Conservation (phyloP, 192 early-diverging fungal species). For the Chytriomyces hyalinus region DNA sequence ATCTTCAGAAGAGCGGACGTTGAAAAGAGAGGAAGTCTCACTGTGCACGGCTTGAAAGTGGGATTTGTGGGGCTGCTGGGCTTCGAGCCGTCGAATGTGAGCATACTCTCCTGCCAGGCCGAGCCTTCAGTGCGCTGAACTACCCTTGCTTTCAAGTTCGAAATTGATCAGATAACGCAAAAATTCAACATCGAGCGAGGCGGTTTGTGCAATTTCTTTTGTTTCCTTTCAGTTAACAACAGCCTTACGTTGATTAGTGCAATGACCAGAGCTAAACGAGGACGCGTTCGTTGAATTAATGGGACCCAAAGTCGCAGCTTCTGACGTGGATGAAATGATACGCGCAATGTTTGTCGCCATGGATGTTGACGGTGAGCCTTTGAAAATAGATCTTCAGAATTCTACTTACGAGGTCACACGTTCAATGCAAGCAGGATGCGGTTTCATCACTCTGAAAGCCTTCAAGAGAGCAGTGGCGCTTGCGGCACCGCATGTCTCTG, state of each 20-base stretch:
- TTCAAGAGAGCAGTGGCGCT: constrained; percentile 8
- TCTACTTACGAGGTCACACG: not conserved
- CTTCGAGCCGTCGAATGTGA: constrained; percentile 47
- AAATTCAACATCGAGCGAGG: constrained; percentile 11
- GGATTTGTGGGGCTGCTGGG: constrained; percentile 45
- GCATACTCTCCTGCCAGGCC: too few relatives aligned
- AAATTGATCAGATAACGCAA: constrained; percentile 11
- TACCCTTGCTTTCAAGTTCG: constrained; percentile 4
- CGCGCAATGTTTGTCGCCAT: constrained; percentile 40
- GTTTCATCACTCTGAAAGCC: constrained; percentile 39
- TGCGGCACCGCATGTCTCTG: constrained; percentile 29
- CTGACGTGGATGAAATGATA: constrained; percentile 35
- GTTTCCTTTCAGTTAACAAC: not conserved
- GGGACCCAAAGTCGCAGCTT: not conserved
- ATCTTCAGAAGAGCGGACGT: constrained; percentile 37
- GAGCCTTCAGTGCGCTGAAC: too few relatives aligned
- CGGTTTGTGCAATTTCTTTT: not conserved
- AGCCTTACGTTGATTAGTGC: constrained; percentile 35
- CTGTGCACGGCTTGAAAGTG: constrained; percentile 37
- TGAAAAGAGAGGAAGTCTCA: constrained; percentile 38
- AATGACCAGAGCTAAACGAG: constrained; percentile 37
- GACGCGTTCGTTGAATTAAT: constrained; percentile 35
- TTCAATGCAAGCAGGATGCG: constrained; percentile 29
- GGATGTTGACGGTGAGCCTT: constrained; percentile 26
- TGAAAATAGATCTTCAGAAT: not conserved